phyloP scores from a whole-genome alignment of 192 early-diverging fungal species.

The Ambispora gerdemannii region DNA sequence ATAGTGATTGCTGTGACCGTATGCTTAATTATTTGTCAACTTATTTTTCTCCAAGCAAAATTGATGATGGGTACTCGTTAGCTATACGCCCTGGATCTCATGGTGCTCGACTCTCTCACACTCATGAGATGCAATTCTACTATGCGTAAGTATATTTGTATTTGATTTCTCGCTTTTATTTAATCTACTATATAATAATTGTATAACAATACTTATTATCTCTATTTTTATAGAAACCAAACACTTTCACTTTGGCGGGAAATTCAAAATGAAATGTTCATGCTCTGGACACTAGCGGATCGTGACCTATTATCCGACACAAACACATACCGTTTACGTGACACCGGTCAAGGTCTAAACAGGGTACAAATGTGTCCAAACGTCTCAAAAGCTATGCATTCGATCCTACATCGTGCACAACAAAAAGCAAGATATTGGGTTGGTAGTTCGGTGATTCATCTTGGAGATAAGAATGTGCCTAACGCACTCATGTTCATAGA shows the following conservation, averaged over 20 bases:
- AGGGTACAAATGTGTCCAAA: slow-evolving; percentile 87
- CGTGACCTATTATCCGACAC: slow-evolving; percentile 67
- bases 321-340: slow-evolving; percentile 84
- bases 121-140: slow-evolving; percentile 88
- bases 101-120: slow-evolving; percentile 88
- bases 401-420: slow-evolving; percentile 84
- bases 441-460: slow-evolving; percentile 92
- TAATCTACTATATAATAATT: too few relatives aligned
- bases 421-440: slow-evolving; percentile 85
- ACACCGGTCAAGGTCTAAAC: slow-evolving; percentile 97
- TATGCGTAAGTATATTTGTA: slow-evolving; percentile 72
- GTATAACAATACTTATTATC: too few relatives aligned
- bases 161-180: too few relatives aligned
- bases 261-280: slow-evolving; percentile 96
- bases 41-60: slow-evolving; percentile 63
- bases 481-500: slow-evolving; percentile 98
- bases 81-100: slow-evolving; percentile 77
- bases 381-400: slow-evolving; percentile 83
- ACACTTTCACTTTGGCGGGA: slow-evolving; percentile 95
- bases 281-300: slow-evolving; percentile 90
- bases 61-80: slow-evolving; percentile 66
- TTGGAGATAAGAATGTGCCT: slow-evolving; percentile 98
- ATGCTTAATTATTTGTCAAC: slow-evolving; percentile 76
- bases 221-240: slow-evolving; percentile 55
- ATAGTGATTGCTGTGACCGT: slow-evolving; percentile 90